A percentile compares a stretch with the other conserved stretches of the same genome.
Conservation (phyloP, 164 flowering plant species). For the Litsea cubeba region DNA sequence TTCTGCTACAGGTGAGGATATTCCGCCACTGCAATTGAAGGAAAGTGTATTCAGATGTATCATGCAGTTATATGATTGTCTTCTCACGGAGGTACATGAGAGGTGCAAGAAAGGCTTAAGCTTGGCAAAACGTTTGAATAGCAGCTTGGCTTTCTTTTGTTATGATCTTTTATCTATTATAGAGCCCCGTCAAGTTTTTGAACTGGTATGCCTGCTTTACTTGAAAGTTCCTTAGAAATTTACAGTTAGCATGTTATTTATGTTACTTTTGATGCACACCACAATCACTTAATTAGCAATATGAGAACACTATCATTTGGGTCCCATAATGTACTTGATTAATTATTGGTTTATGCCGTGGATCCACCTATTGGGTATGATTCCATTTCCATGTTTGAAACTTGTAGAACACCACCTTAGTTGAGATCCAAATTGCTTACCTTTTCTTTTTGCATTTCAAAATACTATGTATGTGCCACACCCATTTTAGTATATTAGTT, state of each 20-base stretch:
- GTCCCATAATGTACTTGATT: neutral
- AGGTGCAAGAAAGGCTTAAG: slow-evolving; percentile 96
- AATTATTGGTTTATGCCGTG: neutral
- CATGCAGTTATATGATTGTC: slow-evolving; percentile 95
- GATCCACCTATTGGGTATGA: too few relatives aligned
- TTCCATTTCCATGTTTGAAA: too few relatives aligned
- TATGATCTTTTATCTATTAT: slow-evolving; percentile 88
- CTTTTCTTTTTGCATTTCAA: too few relatives aligned
- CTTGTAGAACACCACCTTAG: too few relatives aligned
- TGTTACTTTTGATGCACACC: neutral
- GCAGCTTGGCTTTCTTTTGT: slow-evolving; percentile 97
- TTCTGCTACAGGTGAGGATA: slow-evolving; percentile 70
- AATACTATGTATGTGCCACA: too few relatives aligned
- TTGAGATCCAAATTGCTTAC: too few relatives aligned
- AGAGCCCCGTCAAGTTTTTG: slow-evolving; percentile 99
- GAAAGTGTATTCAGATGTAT: slow-evolving; percentile 97
- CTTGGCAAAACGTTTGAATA: slow-evolving; percentile 92
- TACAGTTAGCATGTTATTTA: neutral
- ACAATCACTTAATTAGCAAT: neutral
- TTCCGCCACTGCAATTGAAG: slow-evolving; percentile 95
- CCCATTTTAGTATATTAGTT: too few relatives aligned
- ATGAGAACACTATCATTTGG: neutral
- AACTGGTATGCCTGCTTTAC: slow-evolving; percentile 54
- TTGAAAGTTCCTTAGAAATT: neutral
- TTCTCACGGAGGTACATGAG: slow-evolving; percentile 95